Conservation (phyloP, 1,284 basidiomycete genomes). For the Lentinula novae-zelandiae region DNA sequence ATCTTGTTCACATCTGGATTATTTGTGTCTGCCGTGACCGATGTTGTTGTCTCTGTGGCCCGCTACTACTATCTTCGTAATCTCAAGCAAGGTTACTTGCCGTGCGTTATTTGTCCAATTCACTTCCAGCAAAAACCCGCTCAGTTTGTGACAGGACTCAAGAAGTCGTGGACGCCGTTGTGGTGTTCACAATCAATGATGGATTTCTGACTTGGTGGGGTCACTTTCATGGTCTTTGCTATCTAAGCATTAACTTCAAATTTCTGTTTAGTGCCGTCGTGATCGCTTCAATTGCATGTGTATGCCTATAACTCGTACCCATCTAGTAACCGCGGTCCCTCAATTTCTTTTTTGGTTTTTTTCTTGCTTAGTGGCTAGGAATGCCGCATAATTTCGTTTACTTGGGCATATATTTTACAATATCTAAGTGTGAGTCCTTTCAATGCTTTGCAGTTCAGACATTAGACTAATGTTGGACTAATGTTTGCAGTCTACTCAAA, state of each 20-base stretch:
- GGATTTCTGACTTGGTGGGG: constrained; percentile 1
- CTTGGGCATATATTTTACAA: background rate
- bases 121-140: no score
- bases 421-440: background rate
- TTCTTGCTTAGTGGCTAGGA: background rate
- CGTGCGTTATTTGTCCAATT: background rate
- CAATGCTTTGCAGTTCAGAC: background rate
- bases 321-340: no score
- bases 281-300: background rate
- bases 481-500: background rate
- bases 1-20: background rate
- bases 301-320: background rate
- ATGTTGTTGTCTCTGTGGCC: background rate
- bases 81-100: background rate
- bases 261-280: background rate
- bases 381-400: constrained; percentile 6
- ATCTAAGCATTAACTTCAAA: background rate
- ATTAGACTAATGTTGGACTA: no score
- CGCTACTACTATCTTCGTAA: constrained; percentile 6
- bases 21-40: background rate
- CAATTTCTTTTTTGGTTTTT: background rate
- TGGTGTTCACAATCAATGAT: constrained; percentile 4
- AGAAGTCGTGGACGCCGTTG: constrained; percentile 1
- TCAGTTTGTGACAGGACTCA: background rate
- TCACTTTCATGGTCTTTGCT: background rate